Evolutionary conservation across 1,284 basidiomycete species (phyloP).

Genomic region (Cutaneotrichosporon mucoides): DNA sequence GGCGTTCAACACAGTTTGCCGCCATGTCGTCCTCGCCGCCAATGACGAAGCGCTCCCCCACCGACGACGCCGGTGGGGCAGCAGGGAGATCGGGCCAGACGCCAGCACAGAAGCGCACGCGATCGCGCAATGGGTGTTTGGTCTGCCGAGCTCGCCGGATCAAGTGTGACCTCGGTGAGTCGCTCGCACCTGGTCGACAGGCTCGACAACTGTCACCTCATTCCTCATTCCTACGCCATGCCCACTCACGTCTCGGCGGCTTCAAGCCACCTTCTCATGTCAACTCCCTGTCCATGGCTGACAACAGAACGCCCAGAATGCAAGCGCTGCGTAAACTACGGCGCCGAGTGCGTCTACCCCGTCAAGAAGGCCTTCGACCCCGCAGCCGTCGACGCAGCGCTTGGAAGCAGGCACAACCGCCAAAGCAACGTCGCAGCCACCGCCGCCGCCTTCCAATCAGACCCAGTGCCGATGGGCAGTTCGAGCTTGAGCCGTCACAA

Average conservation of each 20-base stretch:
- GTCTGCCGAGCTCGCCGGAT: slow-evolving; percentile 38
- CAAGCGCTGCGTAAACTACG: slow-evolving; percentile 22
- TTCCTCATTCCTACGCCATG: too few relatives aligned
- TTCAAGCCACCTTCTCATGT: neutral
- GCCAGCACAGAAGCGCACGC: slow-evolving; percentile 13
- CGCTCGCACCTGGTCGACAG: too few relatives aligned
- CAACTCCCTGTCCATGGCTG: neutral
- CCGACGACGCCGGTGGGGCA: neutral
- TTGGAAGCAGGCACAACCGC: slow-evolving; percentile 26
- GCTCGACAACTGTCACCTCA: too few relatives aligned
- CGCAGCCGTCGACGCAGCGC: slow-evolving; percentile 21
- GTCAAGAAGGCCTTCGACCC: slow-evolving; percentile 35
- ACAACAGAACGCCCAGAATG: slow-evolving; percentile 7
- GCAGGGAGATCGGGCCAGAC: neutral
- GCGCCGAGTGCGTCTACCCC: slow-evolving; percentile 37
- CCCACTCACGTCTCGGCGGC: slow-evolving; percentile 1
- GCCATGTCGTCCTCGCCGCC: slow-evolving; percentile 2
- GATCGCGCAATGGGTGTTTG: slow-evolving; percentile 34
- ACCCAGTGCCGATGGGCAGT: neutral
- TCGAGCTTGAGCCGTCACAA: too few relatives aligned
- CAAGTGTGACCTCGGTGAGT: slow-evolving; percentile 37
- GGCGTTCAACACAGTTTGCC: too few relatives aligned
- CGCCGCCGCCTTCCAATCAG: slow-evolving; percentile 8
- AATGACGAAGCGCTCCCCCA: neutral
- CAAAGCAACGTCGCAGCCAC: slow-evolving; percentile 16